phyloP scores from a whole-genome alignment of 495 filamentous ascomycete species.

The Lophiostoma macrostomum region DNA sequence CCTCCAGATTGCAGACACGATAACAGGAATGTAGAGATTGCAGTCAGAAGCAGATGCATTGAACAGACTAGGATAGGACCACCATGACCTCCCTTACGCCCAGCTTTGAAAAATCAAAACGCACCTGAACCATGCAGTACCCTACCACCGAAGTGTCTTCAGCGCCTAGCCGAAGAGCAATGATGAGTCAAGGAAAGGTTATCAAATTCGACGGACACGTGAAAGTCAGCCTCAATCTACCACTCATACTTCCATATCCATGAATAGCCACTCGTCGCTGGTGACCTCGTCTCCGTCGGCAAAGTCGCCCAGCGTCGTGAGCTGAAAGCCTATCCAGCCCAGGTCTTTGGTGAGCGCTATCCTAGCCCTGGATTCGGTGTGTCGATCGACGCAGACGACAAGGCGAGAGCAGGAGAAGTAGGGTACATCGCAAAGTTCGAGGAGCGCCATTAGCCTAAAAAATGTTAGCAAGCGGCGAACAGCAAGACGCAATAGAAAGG shows the following conservation, averaged over 20 bases:
- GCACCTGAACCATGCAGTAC: too few relatives aligned
- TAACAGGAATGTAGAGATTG: too few relatives aligned
- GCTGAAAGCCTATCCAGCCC: conserved; percentile 88
- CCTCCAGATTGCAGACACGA: too few relatives aligned
- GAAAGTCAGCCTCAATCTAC: too few relatives aligned
- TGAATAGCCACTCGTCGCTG: conserved; percentile 77
- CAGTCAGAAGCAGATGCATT: too few relatives aligned
- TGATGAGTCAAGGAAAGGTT: not conserved
- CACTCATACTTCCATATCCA: conserved; percentile 74
- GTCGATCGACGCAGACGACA: conserved; percentile 75
- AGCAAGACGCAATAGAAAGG: not conserved
- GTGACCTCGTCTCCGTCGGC: conserved; percentile 51
- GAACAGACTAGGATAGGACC: too few relatives aligned
- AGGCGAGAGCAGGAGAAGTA: conserved; percentile 72
- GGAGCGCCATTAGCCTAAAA: conserved; percentile 77
- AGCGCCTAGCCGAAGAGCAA: too few relatives aligned
- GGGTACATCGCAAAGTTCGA: conserved; percentile 72
- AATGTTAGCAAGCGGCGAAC: conserved; percentile 6
- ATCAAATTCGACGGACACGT: too few relatives aligned
- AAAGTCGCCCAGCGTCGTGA: conserved; percentile 75
- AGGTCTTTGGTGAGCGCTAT: conserved; percentile 70
- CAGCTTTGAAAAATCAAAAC: too few relatives aligned
- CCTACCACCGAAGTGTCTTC: too few relatives aligned
- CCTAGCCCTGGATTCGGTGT: conserved; percentile 52
- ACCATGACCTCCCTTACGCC: too few relatives aligned